Conservation (phyloP, 306 rosid genomes). For the Trifolium pratense region DNA sequence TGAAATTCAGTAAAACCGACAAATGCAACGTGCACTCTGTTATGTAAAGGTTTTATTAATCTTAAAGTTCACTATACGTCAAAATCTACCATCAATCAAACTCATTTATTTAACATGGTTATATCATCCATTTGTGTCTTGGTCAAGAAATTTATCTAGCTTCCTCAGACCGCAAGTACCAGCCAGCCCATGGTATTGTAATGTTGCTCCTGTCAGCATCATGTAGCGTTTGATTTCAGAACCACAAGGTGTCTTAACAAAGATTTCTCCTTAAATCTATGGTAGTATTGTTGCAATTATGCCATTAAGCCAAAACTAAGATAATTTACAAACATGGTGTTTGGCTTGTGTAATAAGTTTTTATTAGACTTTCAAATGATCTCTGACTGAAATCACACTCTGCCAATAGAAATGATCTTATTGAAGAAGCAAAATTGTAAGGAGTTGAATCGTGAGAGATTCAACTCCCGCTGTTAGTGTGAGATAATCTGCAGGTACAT, state of each 20-base stretch:
- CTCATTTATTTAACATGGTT: slow-evolving; percentile 15
- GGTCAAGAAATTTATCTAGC: slow-evolving; percentile 7
- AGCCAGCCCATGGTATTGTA: slow-evolving; percentile 19
- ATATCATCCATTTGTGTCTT: slow-evolving; percentile 7
- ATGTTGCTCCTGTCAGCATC: slow-evolving; percentile 10
- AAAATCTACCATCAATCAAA: slow-evolving; percentile 27
- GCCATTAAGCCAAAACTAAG: background rate
- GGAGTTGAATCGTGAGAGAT: background rate
- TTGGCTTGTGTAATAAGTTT: background rate
- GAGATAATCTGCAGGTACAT: background rate
- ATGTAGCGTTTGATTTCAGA: slow-evolving; percentile 4
- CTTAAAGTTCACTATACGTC: slow-evolving; percentile 43
- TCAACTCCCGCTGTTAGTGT: background rate
- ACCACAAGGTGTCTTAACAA: background rate
- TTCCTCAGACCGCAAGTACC: background rate
- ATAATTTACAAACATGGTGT: background rate
- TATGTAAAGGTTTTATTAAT: slow-evolving; percentile 23
- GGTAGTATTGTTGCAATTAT: background rate
- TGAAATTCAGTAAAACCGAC: slow-evolving; percentile 47
- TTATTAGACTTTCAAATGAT: background rate
- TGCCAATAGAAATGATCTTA: slow-evolving; percentile 10
- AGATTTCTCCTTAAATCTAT: background rate
- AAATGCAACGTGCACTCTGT: slow-evolving; percentile 46
- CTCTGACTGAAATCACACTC: background rate
- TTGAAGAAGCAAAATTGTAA: background rate